A percentile compares a stretch with the other conserved stretches of the same genome.
Conservation (phyloP, 2,329 filamentous ascomycete genomes). For the Colletotrichum sansevieriae region DNA sequence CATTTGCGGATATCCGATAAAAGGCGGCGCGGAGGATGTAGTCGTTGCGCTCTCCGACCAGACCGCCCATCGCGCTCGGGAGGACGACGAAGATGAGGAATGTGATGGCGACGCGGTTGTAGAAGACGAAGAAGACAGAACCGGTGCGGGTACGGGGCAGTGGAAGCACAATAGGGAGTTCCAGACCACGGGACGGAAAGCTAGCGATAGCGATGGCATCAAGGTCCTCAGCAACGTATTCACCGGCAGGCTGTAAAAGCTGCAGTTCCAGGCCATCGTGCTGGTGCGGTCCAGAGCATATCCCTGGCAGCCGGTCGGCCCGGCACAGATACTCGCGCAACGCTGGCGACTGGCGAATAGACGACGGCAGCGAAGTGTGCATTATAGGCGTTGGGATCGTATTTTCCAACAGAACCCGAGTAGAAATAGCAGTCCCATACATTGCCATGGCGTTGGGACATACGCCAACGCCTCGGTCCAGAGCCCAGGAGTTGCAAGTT, state of each 20-base stretch:
- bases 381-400: not conserved
- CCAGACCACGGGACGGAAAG: slow-evolving; percentile 21
- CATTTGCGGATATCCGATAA: too few species aligned
- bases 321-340: slow-evolving; percentile 19
- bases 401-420: slow-evolving; percentile 3
- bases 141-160: slow-evolving; percentile 14
- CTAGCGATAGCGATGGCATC: not conserved
- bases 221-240: not conserved
- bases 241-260: slow-evolving; percentile 2
- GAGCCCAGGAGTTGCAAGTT: slow-evolving; percentile 17
- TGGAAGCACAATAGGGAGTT: slow-evolving; percentile 28
- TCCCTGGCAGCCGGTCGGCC: slow-evolving; percentile 16
- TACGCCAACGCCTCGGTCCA: slow-evolving; percentile 4
- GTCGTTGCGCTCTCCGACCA: too few species aligned
- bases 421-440: slow-evolving; percentile 18
- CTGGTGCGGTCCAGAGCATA: slow-evolving; percentile 30
- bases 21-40: too few species aligned
- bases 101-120: too few species aligned
- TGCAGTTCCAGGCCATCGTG: slow-evolving; percentile 19
- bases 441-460: not conserved
- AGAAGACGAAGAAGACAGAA: too few species aligned
- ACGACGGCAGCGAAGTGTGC: slow-evolving; percentile 5
- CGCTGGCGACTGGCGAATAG: slow-evolving; percentile 25
- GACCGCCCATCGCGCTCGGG: too few species aligned
- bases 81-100: too few species aligned